phyloP scores from a whole-genome alignment of 2,329 filamentous ascomycete genomes.

The Onygena corvina region DNA sequence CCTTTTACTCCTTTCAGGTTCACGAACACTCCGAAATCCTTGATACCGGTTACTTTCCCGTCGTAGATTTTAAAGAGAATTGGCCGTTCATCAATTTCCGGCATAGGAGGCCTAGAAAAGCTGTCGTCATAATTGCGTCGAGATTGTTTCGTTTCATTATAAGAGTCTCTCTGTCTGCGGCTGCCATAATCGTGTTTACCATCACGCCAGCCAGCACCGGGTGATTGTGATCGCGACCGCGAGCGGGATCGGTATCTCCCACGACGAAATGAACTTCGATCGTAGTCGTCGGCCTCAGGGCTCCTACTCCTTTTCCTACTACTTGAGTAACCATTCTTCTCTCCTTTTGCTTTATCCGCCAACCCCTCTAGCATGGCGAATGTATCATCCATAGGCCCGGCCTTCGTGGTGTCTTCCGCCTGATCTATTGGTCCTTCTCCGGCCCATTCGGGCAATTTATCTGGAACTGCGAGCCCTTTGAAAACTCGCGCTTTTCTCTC shows the following conservation, averaged over 20 bases:
- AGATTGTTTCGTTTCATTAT: slow-evolving; percentile 32
- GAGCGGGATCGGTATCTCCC: slow-evolving; percentile 41
- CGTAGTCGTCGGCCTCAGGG: slow-evolving; percentile 40
- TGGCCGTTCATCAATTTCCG: slow-evolving; percentile 70
- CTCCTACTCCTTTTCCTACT: slow-evolving; percentile 45
- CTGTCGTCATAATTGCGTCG: slow-evolving; percentile 38
- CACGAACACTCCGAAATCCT: slow-evolving; percentile 92
- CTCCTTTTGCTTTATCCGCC: slow-evolving; percentile 49
- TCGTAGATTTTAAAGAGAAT: slow-evolving; percentile 79
- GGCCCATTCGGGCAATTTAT: slow-evolving; percentile 51
- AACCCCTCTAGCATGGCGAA: slow-evolving; percentile 81
- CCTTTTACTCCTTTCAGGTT: slow-evolving; percentile 78
- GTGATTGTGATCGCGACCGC: slow-evolving; percentile 43
- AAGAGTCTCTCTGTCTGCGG: slow-evolving; percentile 34
- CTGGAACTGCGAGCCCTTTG: slow-evolving; percentile 74
- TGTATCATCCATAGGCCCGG: slow-evolving; percentile 77
- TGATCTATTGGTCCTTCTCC: slow-evolving; percentile 35
- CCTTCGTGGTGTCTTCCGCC: slow-evolving; percentile 30
- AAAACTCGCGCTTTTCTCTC: slow-evolving; percentile 80
- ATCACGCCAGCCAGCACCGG: slow-evolving; percentile 39
- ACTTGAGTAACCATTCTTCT: slow-evolving; percentile 27
- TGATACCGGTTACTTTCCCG: slow-evolving; percentile 79
- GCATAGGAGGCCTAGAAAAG: slow-evolving; percentile 53
- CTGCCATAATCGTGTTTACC: slow-evolving; percentile 47
- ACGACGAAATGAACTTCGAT: slow-evolving; percentile 21